Percentiles rank a stretch among this genome's conserved stretches.
These are phyloP conservation scores for Cyberlindnera petersonii DNA, from an alignment of 805 yeast species.

Conservation along the genomic window DNA sequence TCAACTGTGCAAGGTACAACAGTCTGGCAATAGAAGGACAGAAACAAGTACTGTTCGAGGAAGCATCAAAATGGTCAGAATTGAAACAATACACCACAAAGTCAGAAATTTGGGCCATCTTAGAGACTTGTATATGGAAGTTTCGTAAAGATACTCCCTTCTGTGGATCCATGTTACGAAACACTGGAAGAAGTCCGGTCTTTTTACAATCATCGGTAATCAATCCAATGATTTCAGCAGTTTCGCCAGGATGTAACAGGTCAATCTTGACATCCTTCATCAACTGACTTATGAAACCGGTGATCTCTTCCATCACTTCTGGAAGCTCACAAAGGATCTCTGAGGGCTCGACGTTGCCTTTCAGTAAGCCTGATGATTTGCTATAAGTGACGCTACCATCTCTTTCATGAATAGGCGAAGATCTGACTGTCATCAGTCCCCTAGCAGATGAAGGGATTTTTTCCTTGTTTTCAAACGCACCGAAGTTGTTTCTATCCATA, in stretches of 20 bases:
- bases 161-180: slow-evolving; percentile 60
- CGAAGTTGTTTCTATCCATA: slow-evolving; percentile 22
- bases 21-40: slow-evolving; percentile 39
- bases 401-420: slow-evolving; percentile 28
- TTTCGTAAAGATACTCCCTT: slow-evolving; percentile 76
- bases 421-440: slow-evolving; percentile 26
- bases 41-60: slow-evolving; percentile 27
- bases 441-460: slow-evolving; percentile 22
- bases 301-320: slow-evolving; percentile 36
- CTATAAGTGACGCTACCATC: background rate
- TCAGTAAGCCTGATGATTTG: slow-evolving; percentile 40
- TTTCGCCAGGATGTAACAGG: slow-evolving; percentile 1
- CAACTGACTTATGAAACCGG: slow-evolving; percentile 16
- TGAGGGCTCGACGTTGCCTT: slow-evolving; percentile 49
- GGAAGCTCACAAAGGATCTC: slow-evolving; percentile 53
- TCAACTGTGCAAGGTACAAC: slow-evolving; percentile 41
- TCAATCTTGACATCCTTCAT: slow-evolving; percentile 25
- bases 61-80: slow-evolving; percentile 31
- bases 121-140: slow-evolving; percentile 83
- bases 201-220: slow-evolving; percentile 27
- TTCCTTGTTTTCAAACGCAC: slow-evolving; percentile 16
- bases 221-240: slow-evolving; percentile 13
- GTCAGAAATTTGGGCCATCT: slow-evolving; percentile 69
- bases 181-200: slow-evolving; percentile 43
- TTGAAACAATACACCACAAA: slow-evolving; percentile 70